These are phyloP conservation scores for Aspergillus sp. DNA, from an alignment of 2,329 filamentous ascomycete genomes.

Conservation along the genomic window DNA sequence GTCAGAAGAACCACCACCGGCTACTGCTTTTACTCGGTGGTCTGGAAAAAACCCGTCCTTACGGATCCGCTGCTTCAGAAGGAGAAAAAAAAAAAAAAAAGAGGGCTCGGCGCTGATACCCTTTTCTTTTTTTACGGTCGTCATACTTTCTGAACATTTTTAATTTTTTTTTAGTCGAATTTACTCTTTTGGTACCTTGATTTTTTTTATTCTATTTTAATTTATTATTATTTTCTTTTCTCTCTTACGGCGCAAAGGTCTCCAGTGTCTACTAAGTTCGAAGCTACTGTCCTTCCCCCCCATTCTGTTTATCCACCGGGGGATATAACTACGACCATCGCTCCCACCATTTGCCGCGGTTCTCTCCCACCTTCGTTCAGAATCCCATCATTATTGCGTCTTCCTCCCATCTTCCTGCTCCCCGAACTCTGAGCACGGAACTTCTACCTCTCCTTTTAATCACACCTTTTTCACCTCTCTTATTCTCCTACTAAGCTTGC, in stretches of 20 bases:
- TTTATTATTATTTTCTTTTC: conserved; percentile 5
- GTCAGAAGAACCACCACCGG: conserved; percentile 20
- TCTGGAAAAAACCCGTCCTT: conserved; percentile 6
- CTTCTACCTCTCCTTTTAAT: not conserved
- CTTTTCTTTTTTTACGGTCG: not conserved
- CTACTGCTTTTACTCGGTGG: conserved; percentile 4
- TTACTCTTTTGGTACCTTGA: not conserved
- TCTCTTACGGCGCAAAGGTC: not conserved
- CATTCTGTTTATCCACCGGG: conserved; percentile 9
- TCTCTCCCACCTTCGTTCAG: conserved; percentile 1
- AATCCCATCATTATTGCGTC: conserved; percentile 8
- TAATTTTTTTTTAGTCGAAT: not conserved
- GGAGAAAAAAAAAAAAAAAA: not conserved
- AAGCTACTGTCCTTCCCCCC: not conserved
- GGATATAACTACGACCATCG: conserved; percentile 18
- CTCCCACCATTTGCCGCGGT: conserved; percentile 14
- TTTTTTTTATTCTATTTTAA: conserved; percentile 5
- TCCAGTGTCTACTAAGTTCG: not conserved
- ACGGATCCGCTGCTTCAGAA: conserved; percentile 15
- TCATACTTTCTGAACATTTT: not conserved
- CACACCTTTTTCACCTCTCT: not conserved
- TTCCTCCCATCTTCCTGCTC: not conserved
- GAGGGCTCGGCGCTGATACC: not conserved
- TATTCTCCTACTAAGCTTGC: conserved; percentile 1
- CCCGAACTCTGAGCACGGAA: not conserved